phyloP scores from a whole-genome alignment of 768 basidiomycete species.

The Filobasidium wieringae region DNA sequence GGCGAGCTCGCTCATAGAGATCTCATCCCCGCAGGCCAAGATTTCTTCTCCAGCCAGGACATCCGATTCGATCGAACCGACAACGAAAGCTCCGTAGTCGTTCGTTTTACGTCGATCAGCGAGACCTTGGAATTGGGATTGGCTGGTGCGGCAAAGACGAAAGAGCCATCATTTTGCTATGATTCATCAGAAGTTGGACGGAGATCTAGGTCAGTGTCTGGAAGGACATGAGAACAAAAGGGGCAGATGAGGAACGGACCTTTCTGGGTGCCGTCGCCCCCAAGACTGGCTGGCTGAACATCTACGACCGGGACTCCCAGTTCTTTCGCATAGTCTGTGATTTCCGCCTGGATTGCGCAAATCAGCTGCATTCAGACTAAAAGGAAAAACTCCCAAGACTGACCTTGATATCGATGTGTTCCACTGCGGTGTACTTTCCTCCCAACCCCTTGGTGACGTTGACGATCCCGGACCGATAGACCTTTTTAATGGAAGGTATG shows the following conservation, averaged over 20 bases:
- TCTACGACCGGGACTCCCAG: constrained; percentile 1
- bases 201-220: background rate
- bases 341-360: constrained; percentile 3
- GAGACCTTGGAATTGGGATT: constrained; percentile 11
- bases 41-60: background rate
- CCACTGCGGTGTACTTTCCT: constrained; percentile 17
- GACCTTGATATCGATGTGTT: constrained; percentile 20
- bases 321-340: background rate
- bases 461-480: constrained; percentile 12
- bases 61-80: constrained; percentile 11
- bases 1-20: background rate
- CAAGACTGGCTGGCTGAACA: constrained; percentile 3
- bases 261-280: constrained; percentile 9
- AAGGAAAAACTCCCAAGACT: constrained; percentile 11
- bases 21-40: constrained; percentile 9
- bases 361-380: background rate
- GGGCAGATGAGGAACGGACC: background rate
- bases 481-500: background rate
- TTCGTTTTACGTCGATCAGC: constrained; percentile 13
- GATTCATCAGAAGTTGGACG: background rate
- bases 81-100: constrained; percentile 28
- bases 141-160: constrained; percentile 17
- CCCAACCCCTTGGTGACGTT: constrained; percentile 5
- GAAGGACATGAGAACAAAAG: background rate
- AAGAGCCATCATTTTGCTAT: constrained; percentile 16